These are phyloP conservation scores for Kingdonia uniflora DNA, from an alignment of 164 flowering plant species.

Conservation along the genomic window DNA sequence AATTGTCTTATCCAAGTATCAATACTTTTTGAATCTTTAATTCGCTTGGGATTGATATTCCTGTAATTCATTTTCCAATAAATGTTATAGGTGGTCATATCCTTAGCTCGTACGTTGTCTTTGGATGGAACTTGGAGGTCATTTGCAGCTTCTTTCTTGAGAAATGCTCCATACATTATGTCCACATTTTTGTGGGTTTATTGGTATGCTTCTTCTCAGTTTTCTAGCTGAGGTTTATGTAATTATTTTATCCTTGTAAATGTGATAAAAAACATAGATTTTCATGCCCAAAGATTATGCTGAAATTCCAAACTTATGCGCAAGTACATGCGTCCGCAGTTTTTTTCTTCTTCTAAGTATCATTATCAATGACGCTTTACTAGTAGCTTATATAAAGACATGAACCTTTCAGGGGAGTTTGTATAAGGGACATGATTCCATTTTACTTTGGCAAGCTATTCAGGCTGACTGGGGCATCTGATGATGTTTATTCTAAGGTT, in stretches of 20 bases:
- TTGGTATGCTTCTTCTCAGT: conserved; percentile 63
- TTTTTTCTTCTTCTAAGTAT: no score
- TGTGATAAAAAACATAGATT: no score
- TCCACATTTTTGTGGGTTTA: conserved; percentile 86
- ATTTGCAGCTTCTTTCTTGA: conserved; percentile 57
- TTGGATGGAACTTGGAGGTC: conserved; percentile 79
- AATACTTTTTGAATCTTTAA: not conserved
- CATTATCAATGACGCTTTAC: no score
- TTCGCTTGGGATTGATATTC: not conserved
- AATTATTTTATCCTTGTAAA: no score
- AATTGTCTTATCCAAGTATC: no score
- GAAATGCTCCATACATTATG: conserved; percentile 51
- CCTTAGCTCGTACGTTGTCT: conserved; percentile 43
- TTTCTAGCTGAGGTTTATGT: no score
- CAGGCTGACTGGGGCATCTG: conserved; percentile 52
- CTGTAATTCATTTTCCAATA: conserved; percentile 4
- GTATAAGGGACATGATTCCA: conserved; percentile 81
- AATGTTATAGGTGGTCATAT: conserved; percentile 62
- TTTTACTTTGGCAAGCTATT: conserved; percentile 78
- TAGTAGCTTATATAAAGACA: no score
- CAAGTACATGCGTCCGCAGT: no score
- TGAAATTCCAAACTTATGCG: no score
- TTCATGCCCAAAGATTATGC: no score
- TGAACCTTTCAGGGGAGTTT: conserved; percentile 42
- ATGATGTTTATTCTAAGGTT: conserved; percentile 70